These are phyloP conservation scores for Gregarina niphandrodes DNA, from an alignment of 169 alveolate species.

Conservation along the genomic window DNA sequence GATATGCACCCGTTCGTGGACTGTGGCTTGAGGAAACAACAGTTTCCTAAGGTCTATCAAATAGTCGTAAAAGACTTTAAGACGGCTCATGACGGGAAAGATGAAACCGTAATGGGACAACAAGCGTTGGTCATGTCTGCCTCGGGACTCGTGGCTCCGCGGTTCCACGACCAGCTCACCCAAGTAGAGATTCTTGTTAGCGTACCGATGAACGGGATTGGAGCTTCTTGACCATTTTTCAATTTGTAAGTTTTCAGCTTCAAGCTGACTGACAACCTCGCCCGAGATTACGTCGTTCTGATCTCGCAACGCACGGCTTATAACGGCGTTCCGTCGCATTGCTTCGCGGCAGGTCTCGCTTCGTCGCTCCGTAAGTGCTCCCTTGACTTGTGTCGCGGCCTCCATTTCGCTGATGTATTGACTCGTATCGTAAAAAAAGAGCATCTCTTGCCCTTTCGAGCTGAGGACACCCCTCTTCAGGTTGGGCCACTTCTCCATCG, in stretches of 20 bases:
- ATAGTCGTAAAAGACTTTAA: constrained; percentile 11
- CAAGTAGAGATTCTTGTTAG: too few relatives aligned
- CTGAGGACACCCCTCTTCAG: constrained; percentile 5
- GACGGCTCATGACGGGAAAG: constrained; percentile 14
- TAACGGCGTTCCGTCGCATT: constrained; percentile 9
- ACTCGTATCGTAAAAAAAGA: constrained; percentile 9
- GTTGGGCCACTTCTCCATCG: constrained; percentile 11
- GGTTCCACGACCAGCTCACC: too few relatives aligned
- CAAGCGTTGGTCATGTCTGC: background rate
- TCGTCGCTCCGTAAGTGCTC: constrained; percentile 5
- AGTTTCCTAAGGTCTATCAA: constrained; percentile 5
- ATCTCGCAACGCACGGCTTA: too few relatives aligned
- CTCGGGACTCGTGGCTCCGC: constrained; percentile 6
- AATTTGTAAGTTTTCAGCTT: too few relatives aligned
- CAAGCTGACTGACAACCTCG: too few relatives aligned
- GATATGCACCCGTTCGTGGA: too few relatives aligned
- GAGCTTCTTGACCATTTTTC: too few relatives aligned
- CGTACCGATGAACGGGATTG: too few relatives aligned
- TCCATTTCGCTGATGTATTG: too few relatives aligned
- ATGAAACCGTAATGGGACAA: constrained; percentile 11
- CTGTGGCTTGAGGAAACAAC: too few relatives aligned
- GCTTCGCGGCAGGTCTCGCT: constrained; percentile 13
- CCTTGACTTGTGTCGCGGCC: too few relatives aligned
- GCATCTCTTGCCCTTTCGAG: constrained; percentile 4
- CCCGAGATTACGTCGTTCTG: too few relatives aligned